Base-by-base conservation (phyloP, 2,329 filamentous ascomycete genomes). In the Colletotrichum paranaense region DNA sequence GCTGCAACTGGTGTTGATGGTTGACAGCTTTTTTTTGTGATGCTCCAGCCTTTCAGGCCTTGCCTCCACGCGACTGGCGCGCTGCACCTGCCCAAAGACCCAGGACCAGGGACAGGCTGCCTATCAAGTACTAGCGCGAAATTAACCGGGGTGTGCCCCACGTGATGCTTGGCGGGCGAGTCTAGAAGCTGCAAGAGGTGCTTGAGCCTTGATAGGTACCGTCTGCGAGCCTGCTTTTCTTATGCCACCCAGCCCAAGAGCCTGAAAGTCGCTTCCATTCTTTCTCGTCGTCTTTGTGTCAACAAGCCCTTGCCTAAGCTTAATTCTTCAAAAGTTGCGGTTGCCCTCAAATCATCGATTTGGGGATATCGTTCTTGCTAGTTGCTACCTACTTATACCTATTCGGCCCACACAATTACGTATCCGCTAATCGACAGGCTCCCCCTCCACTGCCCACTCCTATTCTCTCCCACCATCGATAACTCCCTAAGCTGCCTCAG, bases 381-480 rank as follows among this genome's bases (percentile, higher is more conserved):
- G 38, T 19, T 42, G 38, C 38, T 42, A 42, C 38, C 35, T 42
- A 16, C 35, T 9, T 49, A 46, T 38, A 38, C 35, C 19, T 11
- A 46, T 19, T 56, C 24, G 67, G 67, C 71, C 71, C 71, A 73
- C 71, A 66, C 67, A 53, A 70, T 71, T 70, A 71, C 71, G 67
- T 68, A 68, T 74, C 68, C 59, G 69, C 68, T 74, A 74, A 74
- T 74, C 68, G 68, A 72, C 63, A 74, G 62, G 62, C 56, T 60
- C 59, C 68, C 68, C 72, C 57, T 64, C 64, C 62, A 66, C 52
- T 68, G 63, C 35, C 58, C 68, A 67, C 72, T 71, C 63, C 72
- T 68, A 74, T 72, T 74, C 68, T 46, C 30, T 57, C 38, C 60
- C 72, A 72, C 38, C 72, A 68, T 63, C 63, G 55, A 59, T 72